Evolutionary conservation across 164 flowering plant species (phyloP).

Genomic region (Liriodendron chinense): DNA sequence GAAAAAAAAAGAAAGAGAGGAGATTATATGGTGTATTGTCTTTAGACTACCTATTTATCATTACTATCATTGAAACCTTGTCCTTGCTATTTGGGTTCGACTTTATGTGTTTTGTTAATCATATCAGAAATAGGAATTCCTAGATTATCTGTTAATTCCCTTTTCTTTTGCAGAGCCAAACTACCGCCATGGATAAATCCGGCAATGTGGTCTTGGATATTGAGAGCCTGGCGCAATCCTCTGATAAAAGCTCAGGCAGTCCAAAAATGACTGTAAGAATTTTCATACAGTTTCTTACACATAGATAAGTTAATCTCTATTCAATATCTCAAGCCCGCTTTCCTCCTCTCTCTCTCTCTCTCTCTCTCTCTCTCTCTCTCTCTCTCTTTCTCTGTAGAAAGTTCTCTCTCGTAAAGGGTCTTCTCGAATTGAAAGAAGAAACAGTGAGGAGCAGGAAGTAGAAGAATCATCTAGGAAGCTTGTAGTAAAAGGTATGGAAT

Average conservation of each 20-base stretch:
- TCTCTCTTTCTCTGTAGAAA: slow-evolving; percentile 15
- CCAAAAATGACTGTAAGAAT: slow-evolving; percentile 28
- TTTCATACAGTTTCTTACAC: neutral
- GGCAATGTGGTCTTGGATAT: slow-evolving; percentile 27
- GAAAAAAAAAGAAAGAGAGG: too few relatives aligned
- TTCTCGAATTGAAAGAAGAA: slow-evolving; percentile 27
- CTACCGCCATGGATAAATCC: slow-evolving; percentile 17
- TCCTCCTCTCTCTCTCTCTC: neutral
- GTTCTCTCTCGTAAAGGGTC: slow-evolving; percentile 34
- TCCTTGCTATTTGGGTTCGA: too few relatives aligned
- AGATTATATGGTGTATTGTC: too few relatives aligned
- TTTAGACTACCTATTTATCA: too few relatives aligned
- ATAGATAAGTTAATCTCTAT: neutral
- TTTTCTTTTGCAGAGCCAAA: slow-evolving; percentile 14
- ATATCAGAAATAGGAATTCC: neutral
- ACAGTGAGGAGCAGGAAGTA: slow-evolving; percentile 26
- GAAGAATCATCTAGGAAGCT: slow-evolving; percentile 26
- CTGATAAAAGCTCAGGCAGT: slow-evolving; percentile 24
- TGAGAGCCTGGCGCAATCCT: slow-evolving; percentile 23
- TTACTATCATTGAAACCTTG: too few relatives aligned
- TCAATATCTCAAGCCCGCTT: neutral
- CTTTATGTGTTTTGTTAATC: neutral
- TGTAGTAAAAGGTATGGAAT: slow-evolving; percentile 23
- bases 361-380: too few relatives aligned
- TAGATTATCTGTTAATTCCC: too few relatives aligned